Base-by-base conservation (phyloP, 1,139 yeast genomes). In the Blastobotrys persicus region DNA sequence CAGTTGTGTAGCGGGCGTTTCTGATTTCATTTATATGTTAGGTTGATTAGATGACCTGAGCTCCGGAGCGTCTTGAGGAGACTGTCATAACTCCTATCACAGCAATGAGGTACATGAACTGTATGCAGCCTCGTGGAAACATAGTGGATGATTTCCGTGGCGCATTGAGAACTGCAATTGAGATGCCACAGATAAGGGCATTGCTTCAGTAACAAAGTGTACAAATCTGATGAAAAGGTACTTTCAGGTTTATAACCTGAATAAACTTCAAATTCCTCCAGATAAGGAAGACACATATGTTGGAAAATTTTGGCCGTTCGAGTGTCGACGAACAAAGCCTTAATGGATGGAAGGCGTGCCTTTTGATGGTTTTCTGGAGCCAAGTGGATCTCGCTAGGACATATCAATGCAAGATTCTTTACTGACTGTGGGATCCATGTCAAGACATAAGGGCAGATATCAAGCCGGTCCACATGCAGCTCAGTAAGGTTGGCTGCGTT, bases 401-500 rank as follows among this genome's bases (percentile, higher is more conserved):
- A 37, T 17, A 37, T 37, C 19, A 37, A 37, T 11, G 41, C 7
- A 16, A 37, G 19, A 12, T 37, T 23, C 11, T 37, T 28, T 3
- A 37, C 41, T 37, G 41, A 18, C 31, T 18, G 18, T 7, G 41
- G 41, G 26, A 37, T 12, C 41, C 41, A 37, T 9, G 18, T 18
- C 23, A 37, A 14, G 3, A 37, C 41, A 12, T 37, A 37, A 4
- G 41, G 41, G 17, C 41, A 37, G 19, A 37, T 37, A 12, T 37
- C 41, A 19, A 37, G 17, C 19, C 41, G 17, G 17, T 37, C 41
- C 17, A 37, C 19, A 13, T 17, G 19, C 13, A 37, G 41, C 18
- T 37, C 41, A 17, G 7, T 37, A 3, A 37, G 41, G n/a, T 16
- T 9, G 19, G n/a, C 4, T 17, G 28, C 14, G 13, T 37, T 37